A percentile compares a stretch with the other conserved stretches of the same genome.
Conservation (phyloP, 306 rosid species). For the Castanopsis chinensis region DNA sequence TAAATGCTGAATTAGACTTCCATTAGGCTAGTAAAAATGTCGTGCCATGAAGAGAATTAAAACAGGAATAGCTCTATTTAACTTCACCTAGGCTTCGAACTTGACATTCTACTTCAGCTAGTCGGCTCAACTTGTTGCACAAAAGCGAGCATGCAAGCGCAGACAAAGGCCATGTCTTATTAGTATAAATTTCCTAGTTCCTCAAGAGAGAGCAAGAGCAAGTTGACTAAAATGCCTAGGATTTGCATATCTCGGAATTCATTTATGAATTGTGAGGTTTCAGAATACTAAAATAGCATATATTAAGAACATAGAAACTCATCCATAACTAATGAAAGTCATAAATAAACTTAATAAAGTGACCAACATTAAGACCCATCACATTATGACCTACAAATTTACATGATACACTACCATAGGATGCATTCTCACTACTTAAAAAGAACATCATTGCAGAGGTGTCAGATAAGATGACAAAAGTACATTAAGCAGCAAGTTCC, state of each 20-base stretch:
- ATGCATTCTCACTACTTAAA: slow-evolving; percentile 27
- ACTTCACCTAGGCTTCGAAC: too few species aligned
- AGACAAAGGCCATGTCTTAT: background rate
- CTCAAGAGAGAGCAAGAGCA: background rate
- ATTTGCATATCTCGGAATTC: background rate
- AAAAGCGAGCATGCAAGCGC: too few species aligned
- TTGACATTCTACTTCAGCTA: too few species aligned
- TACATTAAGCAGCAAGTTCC: slow-evolving; percentile 20
- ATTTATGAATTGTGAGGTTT: background rate
- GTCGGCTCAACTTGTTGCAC: background rate
- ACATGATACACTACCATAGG: slow-evolving; percentile 24
- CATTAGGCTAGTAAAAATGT: too few species aligned
- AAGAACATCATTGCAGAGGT: slow-evolving; percentile 16
- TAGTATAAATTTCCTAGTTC: background rate
- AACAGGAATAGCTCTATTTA: too few species aligned
- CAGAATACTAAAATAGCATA: background rate
- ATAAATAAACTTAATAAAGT: background rate
- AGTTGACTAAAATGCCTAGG: too few species aligned
- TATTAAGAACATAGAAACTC: background rate
- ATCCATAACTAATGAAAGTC: background rate
- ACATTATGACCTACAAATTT: slow-evolving; percentile 20
- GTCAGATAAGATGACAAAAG: slow-evolving; percentile 23
- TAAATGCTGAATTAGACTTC: too few species aligned
- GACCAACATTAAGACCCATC: background rate
- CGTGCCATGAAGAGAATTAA: too few species aligned